A percentile compares a stretch with the other conserved stretches of the same genome.
phyloP scores from a whole-genome alignment of 768 basidiomycete species.

The Zangia roseola region DNA sequence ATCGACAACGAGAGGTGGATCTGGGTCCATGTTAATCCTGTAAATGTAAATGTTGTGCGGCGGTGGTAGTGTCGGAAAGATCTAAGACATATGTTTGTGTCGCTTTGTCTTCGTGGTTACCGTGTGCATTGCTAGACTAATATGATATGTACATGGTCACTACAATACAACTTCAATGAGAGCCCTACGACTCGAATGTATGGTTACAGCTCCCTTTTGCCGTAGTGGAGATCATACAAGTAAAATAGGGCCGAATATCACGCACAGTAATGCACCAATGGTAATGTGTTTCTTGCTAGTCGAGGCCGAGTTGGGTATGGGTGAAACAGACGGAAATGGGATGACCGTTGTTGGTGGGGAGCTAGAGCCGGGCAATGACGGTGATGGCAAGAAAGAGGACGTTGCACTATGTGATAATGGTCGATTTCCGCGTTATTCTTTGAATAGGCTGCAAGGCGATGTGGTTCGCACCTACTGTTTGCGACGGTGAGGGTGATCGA shows the following conservation, averaged over 20 bases:
- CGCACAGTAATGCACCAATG: constrained; percentile 16
- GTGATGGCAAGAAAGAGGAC: constrained; percentile 25
- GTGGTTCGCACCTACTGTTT: constrained; percentile 33
- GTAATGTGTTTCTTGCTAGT: constrained; percentile 8
- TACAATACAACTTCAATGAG: neutral
- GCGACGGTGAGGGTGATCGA: constrained; percentile 38
- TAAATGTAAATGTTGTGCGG: neutral
- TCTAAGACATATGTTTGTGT: constrained; percentile 18
- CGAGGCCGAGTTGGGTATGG: constrained; percentile 1
- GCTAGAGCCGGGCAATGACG: constrained; percentile 25
- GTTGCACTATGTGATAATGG: constrained; percentile 20
- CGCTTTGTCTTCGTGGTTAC: constrained; percentile 14
- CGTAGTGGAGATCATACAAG: constrained; percentile 12
- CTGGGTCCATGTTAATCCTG: constrained; percentile 27
- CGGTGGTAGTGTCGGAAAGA: neutral
- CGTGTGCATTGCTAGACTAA: neutral
- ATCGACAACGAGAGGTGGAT: constrained; percentile 72
- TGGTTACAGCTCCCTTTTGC: neutral
- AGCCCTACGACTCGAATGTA: neutral
- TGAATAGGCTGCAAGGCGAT: neutral
- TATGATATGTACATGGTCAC: neutral
- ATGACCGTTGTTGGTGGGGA: constrained; percentile 16
- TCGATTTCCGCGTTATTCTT: neutral
- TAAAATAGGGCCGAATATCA: constrained; percentile 10
- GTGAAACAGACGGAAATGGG: constrained; percentile 6